Percentiles rank a stretch among this genome's conserved stretches.
Conservation (phyloP, 176 grass and related monocot species). For the Carex kokanica region DNA sequence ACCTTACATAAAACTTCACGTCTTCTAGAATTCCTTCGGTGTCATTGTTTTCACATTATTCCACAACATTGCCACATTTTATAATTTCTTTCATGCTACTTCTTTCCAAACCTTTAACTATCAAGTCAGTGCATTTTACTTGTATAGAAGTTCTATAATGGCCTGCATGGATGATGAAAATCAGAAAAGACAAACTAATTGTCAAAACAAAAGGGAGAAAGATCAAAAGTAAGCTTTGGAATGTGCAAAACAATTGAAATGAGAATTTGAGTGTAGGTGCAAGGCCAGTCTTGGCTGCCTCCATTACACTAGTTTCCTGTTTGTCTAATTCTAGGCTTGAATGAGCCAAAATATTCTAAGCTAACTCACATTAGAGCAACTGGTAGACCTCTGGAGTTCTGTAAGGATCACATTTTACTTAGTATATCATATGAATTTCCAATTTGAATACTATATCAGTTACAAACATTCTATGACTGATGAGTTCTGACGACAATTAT, state of each 20-base stretch:
- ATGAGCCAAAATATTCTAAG: not conserved
- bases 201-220: not conserved
- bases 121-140: not conserved
- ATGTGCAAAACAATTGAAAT: not conserved
- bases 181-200: not conserved
- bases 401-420: constrained; percentile 7
- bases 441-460: not conserved
- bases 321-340: not conserved
- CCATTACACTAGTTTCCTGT: not conserved
- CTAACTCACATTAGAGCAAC: not conserved
- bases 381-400: not conserved
- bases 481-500: not conserved
- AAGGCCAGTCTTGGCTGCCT: not conserved
- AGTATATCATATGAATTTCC: not conserved
- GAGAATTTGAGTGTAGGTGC: not conserved
- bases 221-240: not conserved
- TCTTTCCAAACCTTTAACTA: not conserved
- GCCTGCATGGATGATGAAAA: not conserved
- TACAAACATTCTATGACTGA: not conserved
- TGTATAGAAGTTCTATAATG: not conserved
- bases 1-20: constrained; percentile 21
- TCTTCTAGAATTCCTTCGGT: not conserved
- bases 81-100: not conserved
- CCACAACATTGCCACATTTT: not conserved
- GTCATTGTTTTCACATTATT: not conserved